Conservation (phyloP, 140 eudicot species). For the Stevia rebaudiana region DNA sequence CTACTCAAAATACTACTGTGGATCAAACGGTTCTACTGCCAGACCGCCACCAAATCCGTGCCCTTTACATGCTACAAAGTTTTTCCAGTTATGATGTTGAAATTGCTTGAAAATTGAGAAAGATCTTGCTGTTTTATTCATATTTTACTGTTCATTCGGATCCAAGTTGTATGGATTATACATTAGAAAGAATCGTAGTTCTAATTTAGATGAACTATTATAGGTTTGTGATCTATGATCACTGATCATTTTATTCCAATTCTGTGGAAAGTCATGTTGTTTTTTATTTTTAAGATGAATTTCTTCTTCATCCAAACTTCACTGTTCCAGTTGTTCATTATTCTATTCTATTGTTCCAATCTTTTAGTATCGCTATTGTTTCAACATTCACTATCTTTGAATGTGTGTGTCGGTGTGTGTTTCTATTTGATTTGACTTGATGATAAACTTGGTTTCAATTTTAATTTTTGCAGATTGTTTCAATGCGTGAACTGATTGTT, state of each 20-base stretch:
- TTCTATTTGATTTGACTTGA: too few relatives aligned
- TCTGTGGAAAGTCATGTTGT: background rate
- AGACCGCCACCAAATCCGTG: slow-evolving; percentile 81
- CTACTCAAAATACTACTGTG: slow-evolving; percentile 52
- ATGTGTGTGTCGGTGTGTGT: too few relatives aligned
- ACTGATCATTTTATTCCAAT: background rate
- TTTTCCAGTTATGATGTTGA: slow-evolving; percentile 50
- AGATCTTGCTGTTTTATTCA: background rate
- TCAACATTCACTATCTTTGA: too few relatives aligned
- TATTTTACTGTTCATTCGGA: background rate
- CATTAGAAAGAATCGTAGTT: background rate
- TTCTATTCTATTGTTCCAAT: too few relatives aligned
- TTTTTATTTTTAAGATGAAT: background rate
- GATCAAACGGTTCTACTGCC: slow-evolving; percentile 31
- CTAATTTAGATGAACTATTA: too few relatives aligned
- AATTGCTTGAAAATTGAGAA: background rate
- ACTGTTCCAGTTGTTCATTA: too few relatives aligned
- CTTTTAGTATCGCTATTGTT: too few relatives aligned
- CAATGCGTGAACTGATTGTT: too few relatives aligned
- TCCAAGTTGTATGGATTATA: background rate
- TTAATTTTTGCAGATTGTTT: too few relatives aligned
- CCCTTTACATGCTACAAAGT: slow-evolving; percentile 67
- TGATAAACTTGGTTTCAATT: too few relatives aligned
- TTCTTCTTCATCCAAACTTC: too few relatives aligned
- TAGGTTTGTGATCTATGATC: background rate